Evolutionary conservation across 1,139 yeast genomes (phyloP).

Genomic region (Blastobotrys illinoisensis): DNA sequence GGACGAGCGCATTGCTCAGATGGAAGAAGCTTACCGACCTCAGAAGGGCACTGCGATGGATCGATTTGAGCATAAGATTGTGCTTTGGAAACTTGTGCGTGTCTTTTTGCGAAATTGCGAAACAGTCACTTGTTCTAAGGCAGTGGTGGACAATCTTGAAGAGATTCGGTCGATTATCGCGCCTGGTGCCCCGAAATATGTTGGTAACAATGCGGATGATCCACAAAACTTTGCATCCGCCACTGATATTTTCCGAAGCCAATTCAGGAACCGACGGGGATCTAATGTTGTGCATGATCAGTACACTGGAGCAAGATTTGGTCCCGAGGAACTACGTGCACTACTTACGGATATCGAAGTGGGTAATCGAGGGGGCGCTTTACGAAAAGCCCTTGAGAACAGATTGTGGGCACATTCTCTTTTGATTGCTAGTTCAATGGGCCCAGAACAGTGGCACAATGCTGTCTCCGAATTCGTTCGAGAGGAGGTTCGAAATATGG

Average conservation of each 20-base stretch:
- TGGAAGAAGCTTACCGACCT: constrained; percentile 16
- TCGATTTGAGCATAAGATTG: constrained; percentile 22
- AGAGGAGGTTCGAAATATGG: constrained; percentile 35
- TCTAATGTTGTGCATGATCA: constrained; percentile 10
- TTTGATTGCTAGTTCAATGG: constrained; percentile 59
- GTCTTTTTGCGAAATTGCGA: constrained; percentile 28
- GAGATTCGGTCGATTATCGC: constrained; percentile 20
- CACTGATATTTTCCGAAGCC: constrained; percentile 22
- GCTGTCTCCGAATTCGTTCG: constrained; percentile 49
- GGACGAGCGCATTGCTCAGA: constrained; percentile 31
- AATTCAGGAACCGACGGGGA: constrained; percentile 7
- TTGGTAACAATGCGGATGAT: constrained; percentile 14
- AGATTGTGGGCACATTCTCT: constrained; percentile 78
- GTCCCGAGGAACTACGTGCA: constrained; percentile 22
- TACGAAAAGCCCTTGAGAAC: constrained; percentile 54
- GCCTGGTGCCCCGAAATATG: constrained; percentile 20
- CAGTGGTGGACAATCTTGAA: constrained; percentile 16
- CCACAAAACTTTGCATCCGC: constrained; percentile 22
- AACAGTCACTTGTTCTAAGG: constrained; percentile 12
- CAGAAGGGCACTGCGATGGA: constrained; percentile 8
- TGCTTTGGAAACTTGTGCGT: constrained; percentile 31
- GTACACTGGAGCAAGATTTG: constrained; percentile 34
- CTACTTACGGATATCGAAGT: constrained; percentile 42
- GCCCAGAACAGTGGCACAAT: constrained; percentile 56
- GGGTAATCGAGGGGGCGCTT: constrained; percentile 66